Evolutionary conservation across 805 yeast species (phyloP).

Genomic region (Teunomyces gatunensis): DNA sequence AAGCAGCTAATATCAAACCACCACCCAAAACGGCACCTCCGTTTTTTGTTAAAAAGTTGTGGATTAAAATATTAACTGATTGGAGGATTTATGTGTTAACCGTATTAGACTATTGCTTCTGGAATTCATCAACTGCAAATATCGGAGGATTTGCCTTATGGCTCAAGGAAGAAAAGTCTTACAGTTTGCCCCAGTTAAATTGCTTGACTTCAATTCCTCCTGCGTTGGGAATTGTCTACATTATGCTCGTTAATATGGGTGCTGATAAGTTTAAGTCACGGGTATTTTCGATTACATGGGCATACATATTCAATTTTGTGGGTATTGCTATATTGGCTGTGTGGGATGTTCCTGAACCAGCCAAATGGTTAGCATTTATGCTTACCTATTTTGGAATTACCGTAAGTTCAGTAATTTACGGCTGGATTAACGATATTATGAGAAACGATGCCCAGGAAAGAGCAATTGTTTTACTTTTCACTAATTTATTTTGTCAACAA

Average conservation of each 20-base stretch:
- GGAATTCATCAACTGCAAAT: constrained; percentile 37
- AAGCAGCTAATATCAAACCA: constrained; percentile 16
- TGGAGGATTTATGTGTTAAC: constrained; percentile 32
- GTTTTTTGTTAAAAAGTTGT: constrained; percentile 22
- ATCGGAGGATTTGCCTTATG: constrained; percentile 51
- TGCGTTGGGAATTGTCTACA: constrained; percentile 53
- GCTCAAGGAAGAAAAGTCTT: constrained; percentile 20
- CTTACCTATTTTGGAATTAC: constrained; percentile 22
- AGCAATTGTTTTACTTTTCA: constrained; percentile 19
- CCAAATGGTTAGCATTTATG: constrained; percentile 26
- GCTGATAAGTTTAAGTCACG: constrained; percentile 52
- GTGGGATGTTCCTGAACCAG: constrained; percentile 21
- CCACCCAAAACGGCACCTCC: constrained; percentile 12
- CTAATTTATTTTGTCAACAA: constrained; percentile 20
- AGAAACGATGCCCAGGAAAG: constrained; percentile 20
- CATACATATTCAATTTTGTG: constrained; percentile 35
- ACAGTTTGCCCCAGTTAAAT: background rate
- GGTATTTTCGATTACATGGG: constrained; percentile 50
- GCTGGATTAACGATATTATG: constrained; percentile 24
- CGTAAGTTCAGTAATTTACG: constrained; percentile 20
- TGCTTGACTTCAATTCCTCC: constrained; percentile 50
- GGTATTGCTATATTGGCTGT: constrained; percentile 21
- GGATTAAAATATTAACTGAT: constrained; percentile 26
- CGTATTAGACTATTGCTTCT: constrained; percentile 15
- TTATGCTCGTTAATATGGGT: constrained; percentile 45